These are phyloP conservation scores for Microcyclospora tardicrescens DNA, from an alignment of 2,329 filamentous ascomycete genomes.

Conservation along the genomic window DNA sequence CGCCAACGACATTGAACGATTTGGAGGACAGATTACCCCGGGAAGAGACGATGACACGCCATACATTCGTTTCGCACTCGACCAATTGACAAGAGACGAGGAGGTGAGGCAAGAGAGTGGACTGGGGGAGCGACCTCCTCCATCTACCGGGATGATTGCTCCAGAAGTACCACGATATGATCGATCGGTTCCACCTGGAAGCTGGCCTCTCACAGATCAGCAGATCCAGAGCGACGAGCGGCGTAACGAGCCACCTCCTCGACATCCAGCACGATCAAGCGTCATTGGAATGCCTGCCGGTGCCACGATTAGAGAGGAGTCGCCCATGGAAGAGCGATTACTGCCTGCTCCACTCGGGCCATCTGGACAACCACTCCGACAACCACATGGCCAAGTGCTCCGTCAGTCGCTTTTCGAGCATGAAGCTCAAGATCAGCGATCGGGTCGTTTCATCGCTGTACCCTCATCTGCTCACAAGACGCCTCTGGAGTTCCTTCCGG, in stretches of 20 bases:
- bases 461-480: conserved; percentile 11
- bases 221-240: not conserved
- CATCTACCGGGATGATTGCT: too few species aligned
- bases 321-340: not conserved
- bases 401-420: not conserved
- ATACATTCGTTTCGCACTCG: conserved; percentile 80
- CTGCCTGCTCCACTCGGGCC: not conserved
- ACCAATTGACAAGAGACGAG: conserved; percentile 67
- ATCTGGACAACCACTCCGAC: conserved; percentile 7
- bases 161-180: not conserved
- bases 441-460: conserved; percentile 20
- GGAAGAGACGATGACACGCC: conserved; percentile 65
- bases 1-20: conserved; percentile 17
- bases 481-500: conserved; percentile 55
- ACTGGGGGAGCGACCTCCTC: not conserved
- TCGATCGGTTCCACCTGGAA: not conserved
- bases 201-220: not conserved
- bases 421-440: conserved; percentile 3
- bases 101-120: conserved; percentile 35
- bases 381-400: not conserved
- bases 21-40: conserved; percentile 46
- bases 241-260: not conserved
- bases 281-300: too few species aligned
- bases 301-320: not conserved
- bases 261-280: too few species aligned